A percentile compares a stretch with the other conserved stretches of the same genome.
Evolutionary conservation across 768 basidiomycete species (phyloP).

Genomic region (Hypholoma sublateritium): DNA sequence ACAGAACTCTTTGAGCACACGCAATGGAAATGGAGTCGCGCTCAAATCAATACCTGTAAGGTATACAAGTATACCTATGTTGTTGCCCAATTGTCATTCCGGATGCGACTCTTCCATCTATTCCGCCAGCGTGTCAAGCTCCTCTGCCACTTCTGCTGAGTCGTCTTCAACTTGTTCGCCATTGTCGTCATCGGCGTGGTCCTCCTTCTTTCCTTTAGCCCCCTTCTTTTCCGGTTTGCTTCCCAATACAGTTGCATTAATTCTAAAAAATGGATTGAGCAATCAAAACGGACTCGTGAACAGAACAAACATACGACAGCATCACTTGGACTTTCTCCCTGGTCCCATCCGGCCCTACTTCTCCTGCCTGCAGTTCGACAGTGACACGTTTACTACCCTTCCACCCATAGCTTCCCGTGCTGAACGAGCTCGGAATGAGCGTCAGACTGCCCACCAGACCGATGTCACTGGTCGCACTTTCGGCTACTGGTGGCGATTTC

Average conservation of each 20-base stretch:
- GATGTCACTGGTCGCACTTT: slow-evolving; percentile 54
- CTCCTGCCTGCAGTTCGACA: slow-evolving; percentile 57
- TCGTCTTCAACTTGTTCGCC: slow-evolving; percentile 9
- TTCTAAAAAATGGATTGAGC: slow-evolving; percentile 35
- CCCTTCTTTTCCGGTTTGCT: slow-evolving; percentile 23
- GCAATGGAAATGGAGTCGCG: neutral
- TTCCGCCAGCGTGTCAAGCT: neutral
- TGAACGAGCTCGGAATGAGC: slow-evolving; percentile 59
- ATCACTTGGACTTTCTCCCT: slow-evolving; percentile 73
- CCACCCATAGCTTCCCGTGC: slow-evolving; percentile 84
- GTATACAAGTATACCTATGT: too few species aligned
- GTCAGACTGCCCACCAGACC: slow-evolving; percentile 60
- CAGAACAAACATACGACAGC: slow-evolving; percentile 55
- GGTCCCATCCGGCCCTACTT: slow-evolving; percentile 41
- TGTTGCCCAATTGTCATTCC: neutral
- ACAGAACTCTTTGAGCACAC: too few species aligned
- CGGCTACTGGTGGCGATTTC: slow-evolving; percentile 13
- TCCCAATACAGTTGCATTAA: slow-evolving; percentile 49
- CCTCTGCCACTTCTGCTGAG: neutral
- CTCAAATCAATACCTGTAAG: neutral
- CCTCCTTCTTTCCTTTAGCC: slow-evolving; percentile 25
- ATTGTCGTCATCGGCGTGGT: slow-evolving; percentile 18
- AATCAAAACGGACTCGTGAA: neutral
- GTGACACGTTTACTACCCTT: slow-evolving; percentile 70
- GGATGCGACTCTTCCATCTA: neutral